Base-by-base conservation (phyloP, 352 stramenopile species). In the Phytopythium vexans region DNA sequence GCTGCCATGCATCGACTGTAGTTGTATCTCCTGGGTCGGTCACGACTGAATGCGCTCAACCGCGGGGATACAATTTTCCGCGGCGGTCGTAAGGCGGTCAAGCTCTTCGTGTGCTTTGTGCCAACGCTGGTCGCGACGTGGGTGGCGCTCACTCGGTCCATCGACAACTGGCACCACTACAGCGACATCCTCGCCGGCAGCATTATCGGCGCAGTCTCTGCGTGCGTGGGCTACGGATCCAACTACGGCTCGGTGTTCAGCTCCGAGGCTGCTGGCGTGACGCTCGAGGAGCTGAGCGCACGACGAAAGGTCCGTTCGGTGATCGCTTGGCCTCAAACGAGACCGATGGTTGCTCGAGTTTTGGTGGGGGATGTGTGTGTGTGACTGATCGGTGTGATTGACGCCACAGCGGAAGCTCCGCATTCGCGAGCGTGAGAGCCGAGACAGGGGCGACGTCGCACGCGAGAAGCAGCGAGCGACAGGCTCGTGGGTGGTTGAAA, bases 91-190 rank as follows among this genome's bases (percentile, higher is more conserved):
- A 87, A 82, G 56, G 81, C 64, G 57, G 41, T 88, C 44, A 86
- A 86, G 64, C 64, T 91, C 10, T 69, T 87, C 35, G n/a, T 88
- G 16, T 88, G 78, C 52, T 84, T 91, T 38, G n/a, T 59, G 3
- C 81, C 81, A 31, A 74, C 67, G 14, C 66, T 89, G 16, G 41
- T 88, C 6, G 81, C 81, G 1, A 47, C 76, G 8, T 91, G 81
- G 81, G 75, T 91, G 38, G 67, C 73, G 1, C 62, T 91, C 35
- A 91, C 81, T 16, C 81, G 81, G 12, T 84, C 81, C 2, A 70
- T 85, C 41, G 81, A 89, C 65, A 89, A 91, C 59, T 91, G 81
- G 81, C 81, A 91, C 52, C 78, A 92, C 65, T 89, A 86, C 53
- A 64, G 55, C 14, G 81, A 92, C 63, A 88, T 92, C 41, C 49